Percentiles rank a stretch among this genome's conserved stretches.
phyloP scores from a whole-genome alignment of 2,329 filamentous ascomycete species.

The Septoria linicola region DNA sequence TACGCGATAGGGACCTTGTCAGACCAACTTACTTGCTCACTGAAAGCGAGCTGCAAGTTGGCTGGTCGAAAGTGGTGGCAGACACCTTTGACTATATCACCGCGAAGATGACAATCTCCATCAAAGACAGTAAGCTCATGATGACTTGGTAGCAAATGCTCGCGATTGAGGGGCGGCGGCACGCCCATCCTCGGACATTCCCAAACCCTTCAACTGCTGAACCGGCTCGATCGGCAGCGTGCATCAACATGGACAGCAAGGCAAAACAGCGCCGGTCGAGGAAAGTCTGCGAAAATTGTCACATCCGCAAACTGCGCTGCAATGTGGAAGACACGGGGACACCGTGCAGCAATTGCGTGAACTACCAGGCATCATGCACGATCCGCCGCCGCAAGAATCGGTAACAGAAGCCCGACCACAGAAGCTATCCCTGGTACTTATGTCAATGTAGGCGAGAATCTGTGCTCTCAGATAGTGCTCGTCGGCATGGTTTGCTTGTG shows the following conservation, averaged over 20 bases:
- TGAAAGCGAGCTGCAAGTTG: too few relatives aligned
- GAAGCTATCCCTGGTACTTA: not conserved
- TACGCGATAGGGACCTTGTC: too few relatives aligned
- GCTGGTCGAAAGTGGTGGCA: too few relatives aligned
- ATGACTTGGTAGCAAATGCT: too few relatives aligned
- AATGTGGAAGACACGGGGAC: conserved; percentile 22
- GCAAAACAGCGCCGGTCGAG: conserved; percentile 23
- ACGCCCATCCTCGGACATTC: too few relatives aligned
- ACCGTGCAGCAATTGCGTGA: conserved; percentile 26
- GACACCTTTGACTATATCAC: too few relatives aligned
- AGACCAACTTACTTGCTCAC: too few relatives aligned
- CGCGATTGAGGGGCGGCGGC: too few relatives aligned
- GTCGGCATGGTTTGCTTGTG: conserved; percentile 11
- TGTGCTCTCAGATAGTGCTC: conserved; percentile 19
- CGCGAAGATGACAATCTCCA: too few relatives aligned
- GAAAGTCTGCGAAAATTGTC: conserved; percentile 24
- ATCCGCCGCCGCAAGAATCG: conserved; percentile 25
- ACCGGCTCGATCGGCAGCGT: too few relatives aligned
- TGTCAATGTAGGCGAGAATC: conserved; percentile 12
- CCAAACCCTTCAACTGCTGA: too few relatives aligned
- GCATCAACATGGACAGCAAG: conserved; percentile 9
- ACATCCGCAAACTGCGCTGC: conserved; percentile 21
- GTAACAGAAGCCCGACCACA: not conserved
- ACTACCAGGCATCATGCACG: conserved; percentile 21
- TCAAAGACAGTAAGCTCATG: too few relatives aligned